phyloP scores from a whole-genome alignment of 2,329 filamentous ascomycete species.

The Plectosphaerella sp. region DNA sequence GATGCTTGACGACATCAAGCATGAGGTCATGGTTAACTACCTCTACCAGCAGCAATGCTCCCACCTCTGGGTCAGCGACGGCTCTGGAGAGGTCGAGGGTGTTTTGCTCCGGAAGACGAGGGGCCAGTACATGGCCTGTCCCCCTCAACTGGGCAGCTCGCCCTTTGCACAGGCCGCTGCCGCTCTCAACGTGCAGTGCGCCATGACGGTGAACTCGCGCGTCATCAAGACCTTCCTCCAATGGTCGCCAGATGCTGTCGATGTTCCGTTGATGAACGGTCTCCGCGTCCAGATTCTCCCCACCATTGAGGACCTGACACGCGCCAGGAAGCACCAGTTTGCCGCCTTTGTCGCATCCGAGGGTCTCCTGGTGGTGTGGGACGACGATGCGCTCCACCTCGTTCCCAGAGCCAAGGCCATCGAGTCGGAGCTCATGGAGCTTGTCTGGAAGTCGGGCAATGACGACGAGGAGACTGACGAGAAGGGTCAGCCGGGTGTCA shows the following conservation, averaged over 20 bases:
- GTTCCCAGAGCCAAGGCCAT: constrained; percentile 66
- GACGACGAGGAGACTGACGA: constrained; percentile 48
- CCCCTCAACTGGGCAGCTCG: constrained; percentile 58
- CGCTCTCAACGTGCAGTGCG: constrained; percentile 70
- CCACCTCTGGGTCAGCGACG: constrained; percentile 69
- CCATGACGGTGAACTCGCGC: constrained; percentile 76
- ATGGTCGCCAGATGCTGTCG: constrained; percentile 67
- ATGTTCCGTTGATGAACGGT: constrained; percentile 72
- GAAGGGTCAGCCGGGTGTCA: constrained; percentile 41
- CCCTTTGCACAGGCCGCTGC: constrained; percentile 60
- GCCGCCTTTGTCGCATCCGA: constrained; percentile 73
- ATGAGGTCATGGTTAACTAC: constrained; percentile 81
- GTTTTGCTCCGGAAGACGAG: constrained; percentile 65
- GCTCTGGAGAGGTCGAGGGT: constrained; percentile 64
- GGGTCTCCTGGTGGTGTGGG: constrained; percentile 73
- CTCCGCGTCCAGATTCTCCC: constrained; percentile 73
- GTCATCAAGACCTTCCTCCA: constrained; percentile 75
- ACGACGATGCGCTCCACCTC: constrained; percentile 71
- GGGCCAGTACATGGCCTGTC: constrained; percentile 70
- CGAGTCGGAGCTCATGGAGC: constrained; percentile 71
- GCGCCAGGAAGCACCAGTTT: constrained; percentile 73
- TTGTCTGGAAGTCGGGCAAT: constrained; percentile 64
- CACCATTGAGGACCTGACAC: constrained; percentile 63
- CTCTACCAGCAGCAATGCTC: constrained; percentile 76
- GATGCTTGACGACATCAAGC: constrained; percentile 68